These are phyloP conservation scores for Neonectria ditissima DNA, from an alignment of 2,329 filamentous ascomycete species.

Conservation along the genomic window DNA sequence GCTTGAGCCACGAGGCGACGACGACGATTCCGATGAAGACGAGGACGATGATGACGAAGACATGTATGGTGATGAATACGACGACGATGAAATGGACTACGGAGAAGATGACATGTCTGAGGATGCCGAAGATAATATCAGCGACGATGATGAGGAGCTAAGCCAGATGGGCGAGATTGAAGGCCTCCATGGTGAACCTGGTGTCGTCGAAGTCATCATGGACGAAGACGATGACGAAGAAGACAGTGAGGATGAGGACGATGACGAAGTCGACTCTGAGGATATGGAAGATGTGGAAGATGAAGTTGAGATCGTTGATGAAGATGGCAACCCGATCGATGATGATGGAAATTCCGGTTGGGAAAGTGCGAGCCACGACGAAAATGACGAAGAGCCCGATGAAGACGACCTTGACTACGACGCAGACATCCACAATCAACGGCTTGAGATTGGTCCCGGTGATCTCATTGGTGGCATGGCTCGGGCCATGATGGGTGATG, in stretches of 20 bases:
- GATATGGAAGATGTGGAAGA: constrained; percentile 67
- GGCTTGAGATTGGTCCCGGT: constrained; percentile 59
- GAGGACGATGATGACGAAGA: constrained; percentile 83
- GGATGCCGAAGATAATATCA: constrained; percentile 87
- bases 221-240: constrained; percentile 76
- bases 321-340: constrained; percentile 69
- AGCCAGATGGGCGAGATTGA: constrained; percentile 89
- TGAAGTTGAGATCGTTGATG: constrained; percentile 70
- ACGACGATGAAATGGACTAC: constrained; percentile 94
- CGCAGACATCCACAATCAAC: constrained; percentile 65
- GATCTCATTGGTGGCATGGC: constrained; percentile 66
- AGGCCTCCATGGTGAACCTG: constrained; percentile 72
- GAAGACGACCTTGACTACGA: constrained; percentile 67
- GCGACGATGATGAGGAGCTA: constrained; percentile 88
- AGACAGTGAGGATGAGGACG: constrained; percentile 70
- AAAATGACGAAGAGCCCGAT: constrained; percentile 65
- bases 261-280: constrained; percentile 57
- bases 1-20: constrained; percentile 85
- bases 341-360: constrained; percentile 71
- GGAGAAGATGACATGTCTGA: constrained; percentile 84
- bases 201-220: constrained; percentile 82
- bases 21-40: constrained; percentile 83
- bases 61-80: constrained; percentile 93
- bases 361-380: constrained; percentile 71
- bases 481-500: constrained; percentile 65